phyloP scores from a whole-genome alignment of 352 stramenopile species.

The Phytopythium helicoides region DNA sequence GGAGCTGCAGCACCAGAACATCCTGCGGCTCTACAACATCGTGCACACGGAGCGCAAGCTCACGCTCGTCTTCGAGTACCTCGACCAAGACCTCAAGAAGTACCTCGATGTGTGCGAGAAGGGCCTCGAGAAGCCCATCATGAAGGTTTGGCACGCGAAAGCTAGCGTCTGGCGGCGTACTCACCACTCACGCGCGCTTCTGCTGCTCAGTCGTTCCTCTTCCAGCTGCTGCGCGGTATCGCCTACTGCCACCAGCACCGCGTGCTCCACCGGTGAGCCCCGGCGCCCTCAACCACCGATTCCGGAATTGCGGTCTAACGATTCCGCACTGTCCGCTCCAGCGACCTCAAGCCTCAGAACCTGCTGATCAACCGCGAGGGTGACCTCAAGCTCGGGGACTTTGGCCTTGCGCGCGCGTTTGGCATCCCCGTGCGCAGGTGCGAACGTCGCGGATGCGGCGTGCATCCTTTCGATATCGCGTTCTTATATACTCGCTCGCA shows the following conservation, averaged over 20 bases:
- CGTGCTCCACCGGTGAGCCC: conserved; percentile 85
- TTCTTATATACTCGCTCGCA: background rate
- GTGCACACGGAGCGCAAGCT: conserved; percentile 99
- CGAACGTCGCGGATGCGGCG: background rate
- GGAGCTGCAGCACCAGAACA: conserved; percentile 97
- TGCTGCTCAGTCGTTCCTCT: conserved; percentile 92
- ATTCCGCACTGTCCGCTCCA: conserved; percentile 43
- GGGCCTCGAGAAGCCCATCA: conserved; percentile 91
- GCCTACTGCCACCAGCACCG: conserved; percentile 99
- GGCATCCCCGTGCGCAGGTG: conserved; percentile 97
- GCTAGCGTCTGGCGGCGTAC: background rate
- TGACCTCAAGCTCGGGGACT: conserved; percentile 99
- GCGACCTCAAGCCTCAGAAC: conserved; percentile 99
- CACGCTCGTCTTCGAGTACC: conserved; percentile 99
- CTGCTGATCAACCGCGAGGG: conserved; percentile 97
- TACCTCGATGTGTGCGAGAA: conserved; percentile 99
- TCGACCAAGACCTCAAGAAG: conserved; percentile 99
- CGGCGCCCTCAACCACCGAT: background rate
- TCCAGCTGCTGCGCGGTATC: conserved; percentile 98
- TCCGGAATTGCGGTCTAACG: background rate
- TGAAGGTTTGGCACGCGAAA: conserved; percentile 47
- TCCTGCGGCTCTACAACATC: conserved; percentile 99
- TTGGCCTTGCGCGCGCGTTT: conserved; percentile 99
- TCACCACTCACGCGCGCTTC: background rate
- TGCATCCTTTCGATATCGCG: background rate